Evolutionary conservation across 202 grass and related monocot genomes (phyloP), one percentile per base, ranked within the genome.

Genomic region (Musa balbisiana): DNA sequence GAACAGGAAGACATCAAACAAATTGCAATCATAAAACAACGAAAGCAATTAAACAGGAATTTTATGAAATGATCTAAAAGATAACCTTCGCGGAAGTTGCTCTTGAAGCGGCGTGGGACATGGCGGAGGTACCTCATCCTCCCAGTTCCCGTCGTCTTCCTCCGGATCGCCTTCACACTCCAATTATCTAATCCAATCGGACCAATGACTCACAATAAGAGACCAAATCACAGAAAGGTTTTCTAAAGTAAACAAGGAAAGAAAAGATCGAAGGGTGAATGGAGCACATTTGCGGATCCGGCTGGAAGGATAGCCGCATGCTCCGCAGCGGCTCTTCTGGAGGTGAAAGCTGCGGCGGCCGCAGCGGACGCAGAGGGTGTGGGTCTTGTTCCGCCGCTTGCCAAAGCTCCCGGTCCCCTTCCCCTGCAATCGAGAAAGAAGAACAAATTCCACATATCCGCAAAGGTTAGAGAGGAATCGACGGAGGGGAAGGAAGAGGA

Each of bases 301-400:
- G 19, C 49, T 52, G 16, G 68, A 71, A 51, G 68, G 68, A 11
- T 71, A 71, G 2, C 68, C 68, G 16, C 68, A 71, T 16, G 68
- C 12, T 19, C 68, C 68, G 26, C 68, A 71, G 68, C 68, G 68
- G 68, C 68, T 71, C 50, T 71, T 71, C 68, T 71, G 68, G n/a
- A 71, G 68, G 68, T 71, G 68, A n/a, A 71, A 71, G 68, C 68
- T 71, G 68, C 68, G 68, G 68, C 68, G 68, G 67, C 67, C 65
- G 65, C 65, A 70, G 1, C 67, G 67, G 67, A 70, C 15, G 67
- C 67, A 70, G 67, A 70, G 67, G 15, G 49, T 68, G 65, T 68
- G 65, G 11, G 65, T 68, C 25, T 68, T 68, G 65, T 68, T 68
- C 65, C 65, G 12, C 14, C 65, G 65, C 27, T 68, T 68, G 24